Evolutionary conservation across 306 rosid genomes (phyloP).

Genomic region (Citrullus mucosospermus): DNA sequence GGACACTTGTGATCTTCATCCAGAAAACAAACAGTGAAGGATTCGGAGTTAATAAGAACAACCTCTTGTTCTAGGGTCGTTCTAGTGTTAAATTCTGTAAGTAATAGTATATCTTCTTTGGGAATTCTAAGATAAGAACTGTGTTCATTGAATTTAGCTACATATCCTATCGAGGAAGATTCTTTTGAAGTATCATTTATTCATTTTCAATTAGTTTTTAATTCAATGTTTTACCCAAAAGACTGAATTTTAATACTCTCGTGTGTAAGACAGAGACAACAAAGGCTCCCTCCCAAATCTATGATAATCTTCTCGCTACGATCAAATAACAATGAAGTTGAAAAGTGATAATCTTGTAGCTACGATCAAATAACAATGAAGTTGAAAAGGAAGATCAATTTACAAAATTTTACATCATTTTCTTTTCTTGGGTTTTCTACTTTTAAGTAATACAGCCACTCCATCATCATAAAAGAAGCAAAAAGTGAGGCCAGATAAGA

Average conservation of each 20-base stretch:
- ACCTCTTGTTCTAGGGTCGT: background rate
- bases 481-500: background rate
- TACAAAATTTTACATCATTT: background rate
- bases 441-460: constrained; percentile 4
- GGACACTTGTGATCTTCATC: background rate
- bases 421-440: background rate
- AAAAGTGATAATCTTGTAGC: background rate
- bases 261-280: background rate
- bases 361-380: background rate
- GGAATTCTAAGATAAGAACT: background rate
- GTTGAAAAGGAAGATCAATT: background rate
- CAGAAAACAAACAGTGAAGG: background rate
- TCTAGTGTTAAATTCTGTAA: background rate
- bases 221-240: background rate
- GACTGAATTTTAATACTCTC: background rate
- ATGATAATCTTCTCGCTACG: background rate
- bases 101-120: background rate
- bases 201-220: background rate
- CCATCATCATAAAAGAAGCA: background rate
- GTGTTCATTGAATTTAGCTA: background rate
- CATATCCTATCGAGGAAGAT: too few relatives aligned
- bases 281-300: background rate
- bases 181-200: background rate
- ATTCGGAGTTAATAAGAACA: background rate
- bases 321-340: background rate